Evolutionary conservation across 345 rosid genomes (phyloP), one percentile per base, ranked within the genome.

Genomic region (Populus euphratica): DNA sequence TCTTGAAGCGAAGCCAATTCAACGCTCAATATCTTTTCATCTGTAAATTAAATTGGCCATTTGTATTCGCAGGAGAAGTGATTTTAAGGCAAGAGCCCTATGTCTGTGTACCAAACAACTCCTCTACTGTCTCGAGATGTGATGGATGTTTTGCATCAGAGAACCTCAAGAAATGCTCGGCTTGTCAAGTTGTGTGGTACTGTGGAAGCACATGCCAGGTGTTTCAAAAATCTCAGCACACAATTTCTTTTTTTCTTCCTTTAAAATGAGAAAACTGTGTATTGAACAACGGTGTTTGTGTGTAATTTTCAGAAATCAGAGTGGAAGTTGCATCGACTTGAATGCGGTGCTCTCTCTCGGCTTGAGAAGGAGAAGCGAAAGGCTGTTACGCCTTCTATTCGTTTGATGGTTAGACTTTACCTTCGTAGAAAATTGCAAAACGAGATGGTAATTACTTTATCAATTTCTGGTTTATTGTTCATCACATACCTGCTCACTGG

Each of bases 161-260:
- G 68, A 85, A 81, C 74, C 88, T 92, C 12, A 95, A 92, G 85
- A 91, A 85, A 73, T 95, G 98, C 76, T 91, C 92, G 5, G 89
- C 65, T 80, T 93, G 97, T 82, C 91, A 87, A 78, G 91, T 81
- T 9, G 97, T 79, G 35, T 92, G 90, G 91, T 93, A 89, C 81
- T 92, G 99, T 73, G 89, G 96, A 38, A 85, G 89, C 84, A 66
- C 85, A 2, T 96, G 99, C 79, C 99, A 95, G 98, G 99, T 93
- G 39, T 69, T 8, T 33, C 69, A 29, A 29, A 31, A 27, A 10
- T 41, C 12, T 1, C 14, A 23, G 38, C 27, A 13, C 33, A 4
- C 49, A 56, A n/a, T 50, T 69, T 9, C 20, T 44, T 49, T 18
- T 18, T n/a, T 64, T 14, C 4, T 39, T 61, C 12, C 5, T 0